Evolutionary conservation across 1,284 basidiomycete genomes (phyloP).

Genomic region (Spongispora temasekensis): DNA sequence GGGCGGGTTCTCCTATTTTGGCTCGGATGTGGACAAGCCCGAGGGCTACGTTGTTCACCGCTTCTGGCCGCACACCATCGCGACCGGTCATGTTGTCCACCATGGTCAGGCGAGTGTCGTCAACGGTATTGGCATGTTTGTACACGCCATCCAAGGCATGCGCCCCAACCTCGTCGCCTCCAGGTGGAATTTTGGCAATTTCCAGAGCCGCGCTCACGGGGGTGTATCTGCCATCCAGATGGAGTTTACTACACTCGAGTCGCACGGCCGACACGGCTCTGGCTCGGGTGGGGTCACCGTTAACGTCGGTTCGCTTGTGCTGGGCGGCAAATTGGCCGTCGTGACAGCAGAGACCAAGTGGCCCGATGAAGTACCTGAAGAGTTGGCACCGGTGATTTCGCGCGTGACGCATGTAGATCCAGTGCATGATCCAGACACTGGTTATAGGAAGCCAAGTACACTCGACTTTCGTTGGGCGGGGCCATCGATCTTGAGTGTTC

Average conservation of each 20-base stretch:
- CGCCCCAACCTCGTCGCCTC: conserved; percentile 92
- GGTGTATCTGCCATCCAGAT: conserved; percentile 89
- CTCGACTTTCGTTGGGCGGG: conserved; percentile 83
- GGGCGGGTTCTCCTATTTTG: conserved; percentile 93
- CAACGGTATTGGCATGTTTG: conserved; percentile 86
- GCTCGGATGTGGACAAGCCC: conserved; percentile 67
- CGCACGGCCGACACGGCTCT: conserved; percentile 72
- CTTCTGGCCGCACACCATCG: conserved; percentile 82
- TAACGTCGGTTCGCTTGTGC: conserved; percentile 84
- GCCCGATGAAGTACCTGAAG: conserved; percentile 56
- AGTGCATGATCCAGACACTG: conserved; percentile 71
- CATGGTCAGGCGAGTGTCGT: conserved; percentile 70
- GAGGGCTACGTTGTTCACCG: conserved; percentile 92
- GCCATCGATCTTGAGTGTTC: conserved; percentile 54
- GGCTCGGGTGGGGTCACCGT: conserved; percentile 81
- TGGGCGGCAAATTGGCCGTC: conserved; percentile 73
- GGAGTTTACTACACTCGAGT: conserved; percentile 90
- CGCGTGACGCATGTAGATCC: conserved; percentile 68
- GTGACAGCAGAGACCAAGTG: conserved; percentile 73
- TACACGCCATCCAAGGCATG: conserved; percentile 99
- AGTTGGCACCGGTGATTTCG: conserved; percentile 57
- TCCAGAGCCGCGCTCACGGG: conserved; percentile 72
- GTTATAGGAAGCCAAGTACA: conserved; percentile 76
- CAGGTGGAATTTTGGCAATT: conserved; percentile 96
- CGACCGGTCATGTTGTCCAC: conserved; percentile 71